phyloP scores from a whole-genome alignment of 306 rosid genomes.

The Prinsepia uniflora region DNA sequence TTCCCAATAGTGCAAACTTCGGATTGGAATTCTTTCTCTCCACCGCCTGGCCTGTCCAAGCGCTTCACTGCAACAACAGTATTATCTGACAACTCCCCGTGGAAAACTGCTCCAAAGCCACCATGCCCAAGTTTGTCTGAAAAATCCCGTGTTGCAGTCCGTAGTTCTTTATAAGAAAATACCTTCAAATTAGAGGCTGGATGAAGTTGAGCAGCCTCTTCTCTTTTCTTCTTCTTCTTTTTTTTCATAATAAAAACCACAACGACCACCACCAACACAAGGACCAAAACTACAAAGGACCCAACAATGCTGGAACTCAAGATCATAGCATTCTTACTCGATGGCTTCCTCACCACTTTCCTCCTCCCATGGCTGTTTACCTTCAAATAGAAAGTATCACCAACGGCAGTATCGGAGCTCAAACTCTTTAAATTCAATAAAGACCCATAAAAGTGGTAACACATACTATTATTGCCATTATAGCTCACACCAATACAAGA shows the following conservation, averaged over 20 bases:
- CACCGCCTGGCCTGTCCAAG: conserved; percentile 79
- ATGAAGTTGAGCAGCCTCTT: conserved; percentile 35
- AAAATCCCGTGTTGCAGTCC: conserved; percentile 56
- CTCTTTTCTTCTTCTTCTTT: conserved; percentile 31
- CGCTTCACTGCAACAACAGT: conserved; percentile 70
- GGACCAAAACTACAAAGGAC: conserved; percentile 36
- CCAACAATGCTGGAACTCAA: conserved; percentile 44
- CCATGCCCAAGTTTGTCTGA: conserved; percentile 79
- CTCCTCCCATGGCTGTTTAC: conserved; percentile 22
- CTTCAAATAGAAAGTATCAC: conserved; percentile 37
- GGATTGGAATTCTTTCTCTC: conserved; percentile 81
- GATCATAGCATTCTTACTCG: conserved; percentile 16
- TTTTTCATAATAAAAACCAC: conserved; percentile 39
- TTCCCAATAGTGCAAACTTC: conserved; percentile 84
- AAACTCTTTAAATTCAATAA: conserved; percentile 48
- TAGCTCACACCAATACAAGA: conserved; percentile 49
- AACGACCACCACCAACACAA: conserved; percentile 22
- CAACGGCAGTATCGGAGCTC: conserved; percentile 14
- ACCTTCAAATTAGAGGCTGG: conserved; percentile 50
- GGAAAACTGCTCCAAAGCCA: conserved; percentile 84
- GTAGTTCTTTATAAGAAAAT: conserved; percentile 74
- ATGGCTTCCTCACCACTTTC: conserved; percentile 16
- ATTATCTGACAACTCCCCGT: conserved; percentile 58
- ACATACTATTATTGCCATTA: conserved; percentile 27
- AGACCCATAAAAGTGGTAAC: conserved; percentile 44